Percentiles rank a stretch among this genome's conserved stretches.
These are phyloP conservation scores for Gentiana macrophylla DNA, from an alignment of 257 asterid species.

Conservation along the genomic window DNA sequence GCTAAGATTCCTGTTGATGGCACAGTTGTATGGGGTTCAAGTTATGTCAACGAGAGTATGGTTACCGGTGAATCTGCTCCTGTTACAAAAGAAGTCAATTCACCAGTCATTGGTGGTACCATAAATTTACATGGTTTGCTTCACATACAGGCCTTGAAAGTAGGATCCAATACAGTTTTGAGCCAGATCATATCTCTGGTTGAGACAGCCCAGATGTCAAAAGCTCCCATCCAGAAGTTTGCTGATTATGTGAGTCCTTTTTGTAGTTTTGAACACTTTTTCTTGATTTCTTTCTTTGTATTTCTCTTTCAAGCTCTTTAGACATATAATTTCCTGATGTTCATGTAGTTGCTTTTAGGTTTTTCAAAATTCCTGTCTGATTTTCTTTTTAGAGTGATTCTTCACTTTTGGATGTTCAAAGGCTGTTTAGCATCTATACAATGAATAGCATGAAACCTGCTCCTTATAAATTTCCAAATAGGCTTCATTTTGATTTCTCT, in stretches of 20 bases:
- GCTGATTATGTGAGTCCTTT: slow-evolving; percentile 78
- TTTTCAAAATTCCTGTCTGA: neutral
- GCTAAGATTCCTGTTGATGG: slow-evolving; percentile 92
- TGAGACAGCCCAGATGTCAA: slow-evolving; percentile 99
- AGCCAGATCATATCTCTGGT: slow-evolving; percentile 97
- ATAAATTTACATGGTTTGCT: slow-evolving; percentile 88
- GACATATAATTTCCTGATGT: too few relatives aligned
- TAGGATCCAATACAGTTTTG: slow-evolving; percentile 87
- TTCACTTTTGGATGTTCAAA: too few relatives aligned
- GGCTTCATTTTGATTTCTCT: slow-evolving; percentile 12
- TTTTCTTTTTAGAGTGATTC: too few relatives aligned
- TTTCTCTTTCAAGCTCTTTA: too few relatives aligned
- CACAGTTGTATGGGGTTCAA: slow-evolving; percentile 89
- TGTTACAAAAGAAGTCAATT: slow-evolving; percentile 53
- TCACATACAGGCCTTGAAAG: slow-evolving; percentile 76
- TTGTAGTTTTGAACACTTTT: neutral
- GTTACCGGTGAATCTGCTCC: slow-evolving; percentile 94
- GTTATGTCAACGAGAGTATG: slow-evolving; percentile 95
- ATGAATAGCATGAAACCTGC: too few relatives aligned
- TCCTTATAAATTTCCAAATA: too few relatives aligned
- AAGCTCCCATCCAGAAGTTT: slow-evolving; percentile 97
- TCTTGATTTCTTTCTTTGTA: neutral
- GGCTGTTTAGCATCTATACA: too few relatives aligned
- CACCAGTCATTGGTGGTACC: slow-evolving; percentile 84
- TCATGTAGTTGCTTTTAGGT: neutral